Conservation (phyloP, 805 yeast genomes). For the Candida arabinofermentans region DNA sequence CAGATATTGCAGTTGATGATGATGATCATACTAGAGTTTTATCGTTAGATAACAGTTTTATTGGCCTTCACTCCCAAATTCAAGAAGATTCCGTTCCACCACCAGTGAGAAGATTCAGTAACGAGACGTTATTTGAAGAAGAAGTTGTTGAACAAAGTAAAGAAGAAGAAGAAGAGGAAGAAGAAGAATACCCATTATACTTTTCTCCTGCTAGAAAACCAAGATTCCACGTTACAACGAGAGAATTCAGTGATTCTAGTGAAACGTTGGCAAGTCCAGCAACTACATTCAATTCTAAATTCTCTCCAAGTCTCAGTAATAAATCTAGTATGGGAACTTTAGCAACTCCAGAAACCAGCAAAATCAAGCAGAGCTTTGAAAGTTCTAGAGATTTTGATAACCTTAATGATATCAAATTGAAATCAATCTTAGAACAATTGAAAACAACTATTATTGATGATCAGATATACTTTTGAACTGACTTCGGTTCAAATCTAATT, state of each 20-base stretch:
- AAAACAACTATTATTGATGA: slow-evolving; percentile 15
- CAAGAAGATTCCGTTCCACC: not conserved
- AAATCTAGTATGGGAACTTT: not conserved
- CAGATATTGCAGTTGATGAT: too few species aligned
- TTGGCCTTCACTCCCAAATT: slow-evolving; percentile 47
- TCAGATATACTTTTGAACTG: slow-evolving; percentile 12
- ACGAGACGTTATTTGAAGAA: not conserved
- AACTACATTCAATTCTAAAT: not conserved
- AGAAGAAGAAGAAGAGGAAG: not conserved
- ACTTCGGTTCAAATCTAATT: not conserved
- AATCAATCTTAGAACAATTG: slow-evolving; percentile 11
- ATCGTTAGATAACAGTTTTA: slow-evolving; percentile 50
- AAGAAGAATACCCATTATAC: not conserved
- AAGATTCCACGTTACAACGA: not conserved
- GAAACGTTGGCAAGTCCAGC: slow-evolving; percentile 9
- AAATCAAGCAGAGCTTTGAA: too few species aligned
- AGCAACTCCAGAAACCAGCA: not conserved
- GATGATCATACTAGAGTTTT: slow-evolving; percentile 33
- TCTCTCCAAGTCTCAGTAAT: not conserved
- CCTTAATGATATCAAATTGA: slow-evolving; percentile 3
- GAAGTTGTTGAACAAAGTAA: not conserved
- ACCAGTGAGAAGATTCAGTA: not conserved
- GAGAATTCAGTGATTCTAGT: slow-evolving; percentile 14
- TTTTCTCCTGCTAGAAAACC: not conserved
- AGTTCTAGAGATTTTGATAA: not conserved